Conservation (phyloP, 2,329 filamentous ascomycete genomes). For the Colletotrichum lini region DNA sequence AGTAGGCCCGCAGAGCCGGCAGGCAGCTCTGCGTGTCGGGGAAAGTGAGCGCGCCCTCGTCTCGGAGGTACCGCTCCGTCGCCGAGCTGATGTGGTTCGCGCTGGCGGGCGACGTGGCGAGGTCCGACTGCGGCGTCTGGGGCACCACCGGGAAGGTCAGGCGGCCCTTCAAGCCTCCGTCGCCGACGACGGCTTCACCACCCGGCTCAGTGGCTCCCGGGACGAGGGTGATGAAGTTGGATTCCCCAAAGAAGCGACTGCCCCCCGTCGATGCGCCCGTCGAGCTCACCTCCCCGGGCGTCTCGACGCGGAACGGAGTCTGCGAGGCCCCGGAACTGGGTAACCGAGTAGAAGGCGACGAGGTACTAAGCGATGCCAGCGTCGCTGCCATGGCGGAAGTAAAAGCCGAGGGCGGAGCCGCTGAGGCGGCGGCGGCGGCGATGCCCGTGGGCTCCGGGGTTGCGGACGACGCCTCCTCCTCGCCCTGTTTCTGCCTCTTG, state of each 20-base stretch:
- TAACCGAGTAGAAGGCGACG: constrained; percentile 33
- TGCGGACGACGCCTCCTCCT: constrained; percentile 1
- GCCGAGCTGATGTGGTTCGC: constrained; percentile 42
- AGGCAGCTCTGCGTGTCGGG: constrained; percentile 43
- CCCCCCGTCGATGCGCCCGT: constrained; percentile 15
- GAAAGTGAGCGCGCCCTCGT: constrained; percentile 44
- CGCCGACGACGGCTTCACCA: constrained; percentile 9
- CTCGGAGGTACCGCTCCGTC: constrained; percentile 43
- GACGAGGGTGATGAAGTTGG: constrained; percentile 55
- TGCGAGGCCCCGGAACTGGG: constrained; percentile 13
- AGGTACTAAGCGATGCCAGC: constrained; percentile 26
- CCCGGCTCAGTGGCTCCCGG: constrained; percentile 23
- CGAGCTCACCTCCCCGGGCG: constrained; percentile 27
- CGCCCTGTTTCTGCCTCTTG: constrained; percentile 26
- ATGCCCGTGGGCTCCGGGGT: constrained; percentile 6
- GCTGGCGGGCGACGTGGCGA: constrained; percentile 28
- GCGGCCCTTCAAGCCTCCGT: constrained; percentile 33
- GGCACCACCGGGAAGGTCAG: constrained; percentile 41
- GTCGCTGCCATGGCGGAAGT: constrained; percentile 29
- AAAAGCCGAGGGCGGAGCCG: constrained; percentile 6
- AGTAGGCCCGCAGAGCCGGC: constrained; percentile 62
- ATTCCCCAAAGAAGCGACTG: constrained; percentile 55
- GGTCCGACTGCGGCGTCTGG: constrained; percentile 31
- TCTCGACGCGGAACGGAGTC: constrained; percentile 33
- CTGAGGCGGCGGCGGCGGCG: neutral